These are phyloP conservation scores for Tricharina praecox DNA, from an alignment of 495 filamentous ascomycete genomes.

Conservation along the genomic window DNA sequence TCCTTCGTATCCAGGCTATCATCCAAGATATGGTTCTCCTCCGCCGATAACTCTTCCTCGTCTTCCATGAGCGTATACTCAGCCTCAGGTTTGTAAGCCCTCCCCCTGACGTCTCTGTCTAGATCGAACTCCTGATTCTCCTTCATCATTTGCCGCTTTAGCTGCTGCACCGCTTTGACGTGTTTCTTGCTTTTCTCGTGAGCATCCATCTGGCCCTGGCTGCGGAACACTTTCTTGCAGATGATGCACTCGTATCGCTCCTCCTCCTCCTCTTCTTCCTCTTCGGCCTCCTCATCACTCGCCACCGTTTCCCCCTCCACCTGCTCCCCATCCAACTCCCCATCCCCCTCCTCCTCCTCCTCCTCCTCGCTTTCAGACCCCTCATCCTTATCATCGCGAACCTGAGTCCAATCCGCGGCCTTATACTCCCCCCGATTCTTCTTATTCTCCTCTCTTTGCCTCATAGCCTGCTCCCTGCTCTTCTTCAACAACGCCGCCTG, in stretches of 20 bases:
- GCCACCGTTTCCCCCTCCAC: constrained; percentile 8
- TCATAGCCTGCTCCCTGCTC: constrained; percentile 65
- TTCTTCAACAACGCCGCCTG: constrained; percentile 65
- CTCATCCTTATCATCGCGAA: constrained; percentile 30
- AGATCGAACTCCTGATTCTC: constrained; percentile 49
- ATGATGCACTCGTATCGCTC: constrained; percentile 73
- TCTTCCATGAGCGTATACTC: constrained; percentile 35
- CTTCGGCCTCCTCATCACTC: constrained; percentile 32
- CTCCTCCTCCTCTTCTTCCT: constrained; percentile 38
- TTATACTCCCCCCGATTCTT: constrained; percentile 49
- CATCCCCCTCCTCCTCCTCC: constrained; percentile 17
- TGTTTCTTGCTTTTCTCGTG: constrained; percentile 97
- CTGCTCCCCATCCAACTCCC: constrained; percentile 40
- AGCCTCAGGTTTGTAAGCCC: constrained; percentile 25
- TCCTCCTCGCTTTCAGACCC: constrained; percentile 27
- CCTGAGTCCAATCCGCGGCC: constrained; percentile 63
- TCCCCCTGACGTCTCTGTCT: constrained; percentile 24
- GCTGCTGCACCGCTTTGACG: constrained; percentile 58
- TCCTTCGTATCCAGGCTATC: neutral
- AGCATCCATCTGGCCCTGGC: constrained; percentile 75
- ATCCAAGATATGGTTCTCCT: constrained; percentile 1
- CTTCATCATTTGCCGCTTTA: constrained; percentile 66
- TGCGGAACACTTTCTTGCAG: constrained; percentile 86
- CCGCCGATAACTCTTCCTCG: neutral
- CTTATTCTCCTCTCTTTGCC: constrained; percentile 63